Evolutionary conservation across 2,329 filamentous ascomycete genomes (phyloP).

Genomic region (Colletotrichum sp.): DNA sequence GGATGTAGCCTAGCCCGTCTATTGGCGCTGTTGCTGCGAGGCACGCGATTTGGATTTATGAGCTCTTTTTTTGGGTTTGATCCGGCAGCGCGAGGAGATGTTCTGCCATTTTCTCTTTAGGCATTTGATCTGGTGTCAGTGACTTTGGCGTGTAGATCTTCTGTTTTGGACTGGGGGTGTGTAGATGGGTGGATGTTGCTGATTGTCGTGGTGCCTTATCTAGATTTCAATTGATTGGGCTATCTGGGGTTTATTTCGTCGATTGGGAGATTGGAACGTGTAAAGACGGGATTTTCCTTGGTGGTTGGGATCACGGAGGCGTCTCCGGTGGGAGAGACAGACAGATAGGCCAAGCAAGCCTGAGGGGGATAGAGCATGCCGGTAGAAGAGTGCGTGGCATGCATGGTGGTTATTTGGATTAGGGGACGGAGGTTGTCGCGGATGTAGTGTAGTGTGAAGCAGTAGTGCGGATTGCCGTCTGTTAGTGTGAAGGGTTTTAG

Average conservation of each 20-base stretch:
- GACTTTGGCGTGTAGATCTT: not conserved
- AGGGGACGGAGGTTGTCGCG: not conserved
- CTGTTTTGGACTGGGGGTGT: not conserved
- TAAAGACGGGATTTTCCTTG: not conserved
- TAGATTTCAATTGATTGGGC: not conserved
- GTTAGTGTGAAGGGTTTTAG: not conserved
- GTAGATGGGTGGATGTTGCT: not conserved
- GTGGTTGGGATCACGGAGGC: not conserved
- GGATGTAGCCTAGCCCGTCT: not conserved
- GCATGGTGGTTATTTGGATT: not conserved
- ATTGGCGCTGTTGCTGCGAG: not conserved
- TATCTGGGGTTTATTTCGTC: not conserved
- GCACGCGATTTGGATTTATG: not conserved
- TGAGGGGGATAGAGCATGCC: not conserved
- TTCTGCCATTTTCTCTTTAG: not conserved
- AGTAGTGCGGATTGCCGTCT: not conserved
- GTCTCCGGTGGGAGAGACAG: not conserved
- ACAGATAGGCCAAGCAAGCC: not conserved
- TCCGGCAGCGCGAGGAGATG: not conserved
- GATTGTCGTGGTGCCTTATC: not conserved
- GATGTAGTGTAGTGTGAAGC: slow-evolving; percentile 8
- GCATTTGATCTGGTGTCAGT: not conserved
- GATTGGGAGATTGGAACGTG: not conserved
- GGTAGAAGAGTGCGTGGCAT: not conserved
- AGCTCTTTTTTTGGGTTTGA: not conserved